Conservation (phyloP, 345 rosid species). For the Cardamine chenopodiifolia region DNA sequence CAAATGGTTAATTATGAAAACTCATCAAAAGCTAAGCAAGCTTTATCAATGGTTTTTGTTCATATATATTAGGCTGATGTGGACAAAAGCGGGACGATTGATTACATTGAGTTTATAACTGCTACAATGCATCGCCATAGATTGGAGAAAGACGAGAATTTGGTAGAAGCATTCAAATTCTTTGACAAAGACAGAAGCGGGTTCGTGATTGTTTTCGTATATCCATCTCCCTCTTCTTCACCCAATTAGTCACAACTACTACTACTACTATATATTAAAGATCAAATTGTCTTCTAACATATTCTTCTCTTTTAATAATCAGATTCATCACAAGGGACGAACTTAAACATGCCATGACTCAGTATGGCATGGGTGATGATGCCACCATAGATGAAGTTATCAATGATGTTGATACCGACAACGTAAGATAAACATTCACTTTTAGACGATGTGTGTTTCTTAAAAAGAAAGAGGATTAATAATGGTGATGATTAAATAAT, state of each 20-base stretch:
- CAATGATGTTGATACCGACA: constrained; percentile 80
- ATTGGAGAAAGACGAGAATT: constrained; percentile 80
- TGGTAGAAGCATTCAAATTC: constrained; percentile 66
- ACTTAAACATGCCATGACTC: constrained; percentile 65
- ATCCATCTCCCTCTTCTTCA: neutral
- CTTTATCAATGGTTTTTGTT: constrained; percentile 16
- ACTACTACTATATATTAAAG: constrained; percentile 4
- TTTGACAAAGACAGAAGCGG: constrained; percentile 86
- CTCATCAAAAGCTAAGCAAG: neutral
- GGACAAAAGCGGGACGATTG: constrained; percentile 79
- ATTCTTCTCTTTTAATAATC: neutral
- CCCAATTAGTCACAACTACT: neutral
- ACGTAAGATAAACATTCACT: constrained; percentile 44
- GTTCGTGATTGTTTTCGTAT: constrained; percentile 44
- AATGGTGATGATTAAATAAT: neutral
- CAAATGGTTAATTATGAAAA: neutral
- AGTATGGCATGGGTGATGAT: constrained; percentile 80
- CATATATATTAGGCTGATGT: constrained; percentile 71
- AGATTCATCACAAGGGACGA: constrained; percentile 92
- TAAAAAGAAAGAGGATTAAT: too few species aligned
- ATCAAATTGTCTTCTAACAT: neutral
- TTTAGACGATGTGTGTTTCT: neutral
- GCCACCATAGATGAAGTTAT: constrained; percentile 74
- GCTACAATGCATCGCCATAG: constrained; percentile 85
- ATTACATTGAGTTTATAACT: constrained; percentile 84